These are phyloP conservation scores for Kwoniella dejecticola DNA, from an alignment of 768 basidiomycete species.

Conservation along the genomic window DNA sequence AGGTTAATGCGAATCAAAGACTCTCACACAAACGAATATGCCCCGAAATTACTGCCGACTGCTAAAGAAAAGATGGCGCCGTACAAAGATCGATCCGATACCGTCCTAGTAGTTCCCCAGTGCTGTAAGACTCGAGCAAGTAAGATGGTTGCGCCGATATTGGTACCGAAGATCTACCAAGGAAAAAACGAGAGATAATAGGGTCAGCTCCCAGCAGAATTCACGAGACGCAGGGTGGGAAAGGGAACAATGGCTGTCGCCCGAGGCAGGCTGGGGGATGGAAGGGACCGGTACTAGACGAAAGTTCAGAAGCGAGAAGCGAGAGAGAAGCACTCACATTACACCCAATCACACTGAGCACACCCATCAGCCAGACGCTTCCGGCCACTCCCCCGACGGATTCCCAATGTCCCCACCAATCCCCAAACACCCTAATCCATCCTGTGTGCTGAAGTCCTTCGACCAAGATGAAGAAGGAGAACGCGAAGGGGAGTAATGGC, in stretches of 20 bases:
- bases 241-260: no score
- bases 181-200: background rate
- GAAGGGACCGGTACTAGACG: no score
- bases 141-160: slow-evolving; percentile 88
- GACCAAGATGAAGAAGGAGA: slow-evolving; percentile 92
- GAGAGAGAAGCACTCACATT: slow-evolving; percentile 65
- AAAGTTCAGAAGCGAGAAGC: no score
- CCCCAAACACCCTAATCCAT: slow-evolving; percentile 82
- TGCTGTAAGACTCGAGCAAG: slow-evolving; percentile 71
- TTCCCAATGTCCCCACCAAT: slow-evolving; percentile 65
- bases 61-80: slow-evolving; percentile 69
- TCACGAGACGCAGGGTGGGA: no score
- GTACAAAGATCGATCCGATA: slow-evolving; percentile 48
- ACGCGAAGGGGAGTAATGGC: slow-evolving; percentile 83
- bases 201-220: no score
- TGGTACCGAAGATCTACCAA: slow-evolving; percentile 69
- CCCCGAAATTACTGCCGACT: slow-evolving; percentile 84
- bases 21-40: slow-evolving; percentile 74
- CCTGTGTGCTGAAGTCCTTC: slow-evolving; percentile 77
- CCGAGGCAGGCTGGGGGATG: no score
- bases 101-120: slow-evolving; percentile 16
- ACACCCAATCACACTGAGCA: slow-evolving; percentile 72
- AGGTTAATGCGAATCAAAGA: background rate
- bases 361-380: slow-evolving; percentile 68
- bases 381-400: slow-evolving; percentile 60